A percentile compares a stretch with the other conserved stretches of the same genome.
Evolutionary conservation across 2,329 filamentous ascomycete species (phyloP).

Genomic region (Pseudogymnoascus verrucosus): DNA sequence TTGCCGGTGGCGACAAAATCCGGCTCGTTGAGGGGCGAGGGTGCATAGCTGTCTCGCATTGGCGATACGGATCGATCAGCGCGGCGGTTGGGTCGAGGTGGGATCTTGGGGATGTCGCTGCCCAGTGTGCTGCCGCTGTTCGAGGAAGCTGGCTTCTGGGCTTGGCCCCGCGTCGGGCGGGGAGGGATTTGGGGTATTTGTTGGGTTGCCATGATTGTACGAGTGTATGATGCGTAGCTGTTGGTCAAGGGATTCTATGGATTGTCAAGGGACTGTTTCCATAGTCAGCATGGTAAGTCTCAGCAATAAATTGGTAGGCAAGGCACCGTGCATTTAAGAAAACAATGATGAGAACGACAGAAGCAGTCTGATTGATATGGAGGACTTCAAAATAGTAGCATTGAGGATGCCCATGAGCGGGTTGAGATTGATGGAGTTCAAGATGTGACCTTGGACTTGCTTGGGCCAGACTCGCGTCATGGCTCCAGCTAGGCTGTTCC

Average conservation of each 20-base stretch:
- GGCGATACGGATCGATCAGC: constrained; percentile 71
- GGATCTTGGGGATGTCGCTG: constrained; percentile 59
- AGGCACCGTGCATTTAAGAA: constrained; percentile 1
- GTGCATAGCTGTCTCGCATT: constrained; percentile 69
- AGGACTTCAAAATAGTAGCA: background rate
- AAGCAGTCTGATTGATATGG: background rate
- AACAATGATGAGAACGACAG: background rate
- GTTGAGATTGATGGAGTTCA: constrained; percentile 5
- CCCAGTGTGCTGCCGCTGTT: constrained; percentile 26
- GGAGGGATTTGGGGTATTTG: constrained; percentile 48
- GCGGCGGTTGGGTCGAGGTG: constrained; percentile 66
- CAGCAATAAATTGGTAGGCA: background rate
- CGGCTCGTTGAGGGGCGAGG: constrained; percentile 73
- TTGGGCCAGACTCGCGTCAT: constrained; percentile 7
- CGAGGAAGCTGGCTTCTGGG: constrained; percentile 34
- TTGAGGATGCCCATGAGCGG: background rate
- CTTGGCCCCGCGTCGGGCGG: constrained; percentile 48
- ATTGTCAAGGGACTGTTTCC: background rate
- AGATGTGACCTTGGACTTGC: constrained; percentile 1
- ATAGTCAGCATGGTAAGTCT: constrained; percentile 3
- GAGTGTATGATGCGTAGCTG: background rate
- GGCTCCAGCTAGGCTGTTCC: constrained; percentile 3
- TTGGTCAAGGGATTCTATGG: background rate
- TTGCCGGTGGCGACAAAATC: constrained; percentile 37
- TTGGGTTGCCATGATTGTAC: constrained; percentile 35